Percentiles rank a stretch among this genome's conserved stretches.
Conservation (phyloP, 2,329 filamentous ascomycete species). For the Eurotiales sp. region DNA sequence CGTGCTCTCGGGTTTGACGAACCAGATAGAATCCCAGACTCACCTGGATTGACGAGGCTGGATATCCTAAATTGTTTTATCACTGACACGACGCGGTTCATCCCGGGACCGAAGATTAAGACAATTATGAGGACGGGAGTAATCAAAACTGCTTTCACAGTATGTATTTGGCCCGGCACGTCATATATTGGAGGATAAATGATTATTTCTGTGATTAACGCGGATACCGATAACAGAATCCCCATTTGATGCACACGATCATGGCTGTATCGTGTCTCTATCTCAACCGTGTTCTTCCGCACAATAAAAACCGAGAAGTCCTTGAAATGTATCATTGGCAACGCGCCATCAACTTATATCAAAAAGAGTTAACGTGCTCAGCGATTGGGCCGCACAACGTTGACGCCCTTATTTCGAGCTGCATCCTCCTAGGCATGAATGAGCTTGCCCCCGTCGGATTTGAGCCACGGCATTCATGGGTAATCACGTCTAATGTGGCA, state of each 20-base stretch:
- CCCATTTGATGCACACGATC: slow-evolving; percentile 14
- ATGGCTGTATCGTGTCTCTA: slow-evolving; percentile 9
- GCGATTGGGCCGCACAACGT: slow-evolving; percentile 30
- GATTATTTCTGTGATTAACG: no score
- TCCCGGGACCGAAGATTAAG: slow-evolving; percentile 9
- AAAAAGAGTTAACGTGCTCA: slow-evolving; percentile 25
- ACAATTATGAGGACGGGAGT: slow-evolving; percentile 9
- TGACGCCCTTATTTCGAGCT: slow-evolving; percentile 36
- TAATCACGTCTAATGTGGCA: slow-evolving; percentile 30
- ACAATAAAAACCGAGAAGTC: slow-evolving; percentile 7
- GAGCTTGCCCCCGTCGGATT: slow-evolving; percentile 31
- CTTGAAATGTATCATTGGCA: slow-evolving; percentile 35
- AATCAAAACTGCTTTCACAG: slow-evolving; percentile 10
- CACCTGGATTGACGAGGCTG: slow-evolving; percentile 6
- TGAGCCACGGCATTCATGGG: slow-evolving; percentile 31
- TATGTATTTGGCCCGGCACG: neutral
- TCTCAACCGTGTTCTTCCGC: slow-evolving; percentile 8
- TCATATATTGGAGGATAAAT: no score
- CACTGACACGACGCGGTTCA: neutral
- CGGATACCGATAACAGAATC: neutral
- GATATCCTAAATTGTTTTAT: slow-evolving; percentile 6
- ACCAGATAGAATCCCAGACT: neutral
- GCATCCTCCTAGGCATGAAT: slow-evolving; percentile 34
- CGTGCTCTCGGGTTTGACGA: slow-evolving; percentile 5
- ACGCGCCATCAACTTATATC: slow-evolving; percentile 32